Percentiles rank a stretch among this genome's conserved stretches.
Evolutionary conservation across 257 asterid genomes (phyloP).

Genomic region (Scutellaria galericulata): DNA sequence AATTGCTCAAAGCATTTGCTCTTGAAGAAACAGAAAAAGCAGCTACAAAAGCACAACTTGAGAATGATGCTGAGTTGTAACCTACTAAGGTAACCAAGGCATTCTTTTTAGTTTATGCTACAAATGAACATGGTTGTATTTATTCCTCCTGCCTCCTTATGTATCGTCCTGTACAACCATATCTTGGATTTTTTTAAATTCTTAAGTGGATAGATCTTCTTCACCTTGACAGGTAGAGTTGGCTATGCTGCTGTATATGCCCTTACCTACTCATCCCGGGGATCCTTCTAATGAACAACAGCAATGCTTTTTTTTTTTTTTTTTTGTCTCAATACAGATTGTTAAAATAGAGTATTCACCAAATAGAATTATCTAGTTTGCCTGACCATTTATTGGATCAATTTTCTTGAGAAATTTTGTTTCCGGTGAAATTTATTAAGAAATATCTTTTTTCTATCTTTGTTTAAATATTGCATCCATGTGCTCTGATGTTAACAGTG

Average conservation of each 20-base stretch:
- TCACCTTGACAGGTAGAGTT: conserved; percentile 23
- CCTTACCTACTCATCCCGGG: neutral
- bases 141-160: neutral
- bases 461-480: neutral
- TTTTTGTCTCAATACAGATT: conserved; percentile 16
- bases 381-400: conserved; percentile 1
- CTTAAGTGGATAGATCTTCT: conserved; percentile 12
- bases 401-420: conserved; percentile 28
- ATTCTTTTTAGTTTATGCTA: conserved; percentile 5
- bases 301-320: neutral
- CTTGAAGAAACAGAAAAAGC: conserved; percentile 78
- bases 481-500: neutral
- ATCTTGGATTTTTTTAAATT: conserved; percentile 21
- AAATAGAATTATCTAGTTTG: neutral
- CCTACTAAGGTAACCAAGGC: conserved; percentile 35
- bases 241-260: neutral
- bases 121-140: neutral
- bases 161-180: neutral
- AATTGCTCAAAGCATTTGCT: conserved; percentile 66
- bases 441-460: neutral
- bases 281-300: conserved; percentile 2
- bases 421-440: conserved; percentile 6
- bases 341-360: conserved; percentile 13
- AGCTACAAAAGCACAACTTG: conserved; percentile 55
- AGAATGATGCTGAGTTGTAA: conserved; percentile 63